Conservation (phyloP, 768 basidiomycete genomes). For the Aureoboletus auriporus region DNA sequence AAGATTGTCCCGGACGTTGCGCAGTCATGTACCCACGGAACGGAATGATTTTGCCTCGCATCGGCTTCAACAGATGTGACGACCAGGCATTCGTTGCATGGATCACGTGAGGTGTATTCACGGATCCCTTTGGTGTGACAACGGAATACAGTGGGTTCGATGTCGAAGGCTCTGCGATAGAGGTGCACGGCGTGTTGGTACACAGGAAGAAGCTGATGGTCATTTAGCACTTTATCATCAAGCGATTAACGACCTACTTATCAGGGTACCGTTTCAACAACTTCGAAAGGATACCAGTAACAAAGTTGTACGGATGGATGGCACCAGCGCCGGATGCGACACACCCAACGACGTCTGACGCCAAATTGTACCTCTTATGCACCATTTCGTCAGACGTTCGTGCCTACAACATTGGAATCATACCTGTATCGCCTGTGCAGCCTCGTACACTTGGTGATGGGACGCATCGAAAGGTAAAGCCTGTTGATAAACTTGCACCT, state of each 20-base stretch:
- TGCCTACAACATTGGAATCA: neutral
- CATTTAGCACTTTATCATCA: too few relatives aligned
- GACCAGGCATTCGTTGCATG: slow-evolving; percentile 87
- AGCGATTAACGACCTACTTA: slow-evolving; percentile 34
- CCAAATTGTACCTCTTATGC: slow-evolving; percentile 45
- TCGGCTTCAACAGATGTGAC: slow-evolving; percentile 61
- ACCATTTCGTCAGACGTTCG: neutral
- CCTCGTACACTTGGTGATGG: slow-evolving; percentile 29
- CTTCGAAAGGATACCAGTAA: slow-evolving; percentile 57
- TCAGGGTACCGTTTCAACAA: slow-evolving; percentile 45
- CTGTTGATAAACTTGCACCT: slow-evolving; percentile 41
- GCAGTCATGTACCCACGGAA: slow-evolving; percentile 60
- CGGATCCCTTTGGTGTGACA: slow-evolving; percentile 55
- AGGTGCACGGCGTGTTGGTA: slow-evolving; percentile 60
- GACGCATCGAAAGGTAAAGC: slow-evolving; percentile 50
- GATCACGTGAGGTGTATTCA: slow-evolving; percentile 60
- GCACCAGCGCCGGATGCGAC: slow-evolving; percentile 56
- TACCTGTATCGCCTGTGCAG: slow-evolving; percentile 32
- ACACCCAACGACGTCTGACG: slow-evolving; percentile 43
- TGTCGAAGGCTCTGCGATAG: slow-evolving; percentile 35
- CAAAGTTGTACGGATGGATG: slow-evolving; percentile 65
- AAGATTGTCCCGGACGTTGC: slow-evolving; percentile 47
- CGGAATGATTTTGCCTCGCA: slow-evolving; percentile 63
- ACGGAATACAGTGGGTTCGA: slow-evolving; percentile 43
- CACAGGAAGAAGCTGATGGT: slow-evolving; percentile 50